Evolutionary conservation across 805 yeast species (phyloP).

Genomic region (Martiniozyma abietophila): DNA sequence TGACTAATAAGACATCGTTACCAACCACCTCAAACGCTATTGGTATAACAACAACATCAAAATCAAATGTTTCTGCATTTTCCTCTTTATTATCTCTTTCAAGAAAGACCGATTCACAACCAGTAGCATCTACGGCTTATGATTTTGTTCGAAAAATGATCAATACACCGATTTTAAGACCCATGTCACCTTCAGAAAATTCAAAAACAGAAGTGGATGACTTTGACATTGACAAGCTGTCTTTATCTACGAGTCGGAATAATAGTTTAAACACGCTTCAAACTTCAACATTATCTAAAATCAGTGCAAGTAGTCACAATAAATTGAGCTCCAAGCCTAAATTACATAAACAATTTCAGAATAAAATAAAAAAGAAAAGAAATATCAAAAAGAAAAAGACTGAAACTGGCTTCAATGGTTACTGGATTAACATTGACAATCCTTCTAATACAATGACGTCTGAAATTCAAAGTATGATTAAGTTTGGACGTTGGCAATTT

Average conservation of each 20-base stretch:
- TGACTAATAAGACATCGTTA: slow-evolving; percentile 19
- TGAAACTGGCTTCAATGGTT: slow-evolving; percentile 20
- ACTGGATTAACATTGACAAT: slow-evolving; percentile 61
- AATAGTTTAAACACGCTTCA: too few relatives aligned
- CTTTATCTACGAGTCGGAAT: too few relatives aligned
- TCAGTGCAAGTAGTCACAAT: too few relatives aligned
- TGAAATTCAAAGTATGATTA: slow-evolving; percentile 44
- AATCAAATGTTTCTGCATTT: slow-evolving; percentile 31
- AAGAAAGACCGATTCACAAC: slow-evolving; percentile 17
- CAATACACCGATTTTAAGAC: slow-evolving; percentile 21
- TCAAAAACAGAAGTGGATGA: background rate
- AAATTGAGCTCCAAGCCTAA: too few relatives aligned
- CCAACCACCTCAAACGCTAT: slow-evolving; percentile 28
- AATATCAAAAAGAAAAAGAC: slow-evolving; percentile 6
- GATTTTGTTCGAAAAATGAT: slow-evolving; percentile 27
- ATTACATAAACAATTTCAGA: too few relatives aligned
- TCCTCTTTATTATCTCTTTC: slow-evolving; percentile 29
- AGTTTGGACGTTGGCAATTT: slow-evolving; percentile 85
- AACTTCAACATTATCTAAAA: too few relatives aligned
- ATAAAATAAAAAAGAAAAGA: slow-evolving; percentile 10
- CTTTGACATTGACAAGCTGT: background rate
- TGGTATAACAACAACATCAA: slow-evolving; percentile 28
- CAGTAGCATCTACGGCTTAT: slow-evolving; percentile 18
- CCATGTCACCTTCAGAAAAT: slow-evolving; percentile 12
- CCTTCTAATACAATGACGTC: slow-evolving; percentile 63